Evolutionary conservation across 2,329 filamentous ascomycete species (phyloP).

Genomic region (Cladosporium sp.): DNA sequence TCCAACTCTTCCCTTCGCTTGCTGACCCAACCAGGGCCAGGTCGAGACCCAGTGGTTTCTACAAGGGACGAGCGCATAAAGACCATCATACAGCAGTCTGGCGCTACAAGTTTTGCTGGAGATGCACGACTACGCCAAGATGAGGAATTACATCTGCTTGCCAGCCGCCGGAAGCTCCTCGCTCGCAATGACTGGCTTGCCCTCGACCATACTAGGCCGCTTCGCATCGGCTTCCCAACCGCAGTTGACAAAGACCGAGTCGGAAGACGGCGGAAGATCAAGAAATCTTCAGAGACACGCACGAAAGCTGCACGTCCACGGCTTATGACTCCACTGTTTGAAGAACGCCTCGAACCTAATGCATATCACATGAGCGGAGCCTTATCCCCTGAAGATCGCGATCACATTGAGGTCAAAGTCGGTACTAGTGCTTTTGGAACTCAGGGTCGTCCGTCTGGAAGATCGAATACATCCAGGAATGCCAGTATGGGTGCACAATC

Average conservation of each 20-base stretch:
- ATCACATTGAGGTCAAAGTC: conserved; percentile 32
- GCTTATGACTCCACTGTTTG: conserved; percentile 25
- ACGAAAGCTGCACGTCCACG: conserved; percentile 20
- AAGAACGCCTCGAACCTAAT: conserved; percentile 19
- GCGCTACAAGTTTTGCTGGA: background rate
- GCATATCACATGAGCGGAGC: conserved; percentile 31
- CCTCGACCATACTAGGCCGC: conserved; percentile 29
- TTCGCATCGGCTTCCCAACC: conserved; percentile 29
- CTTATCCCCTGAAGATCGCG: conserved; percentile 10
- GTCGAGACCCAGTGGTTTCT: background rate
- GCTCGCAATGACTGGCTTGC: conserved; percentile 36
- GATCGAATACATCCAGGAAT: conserved; percentile 20
- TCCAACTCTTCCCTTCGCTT: background rate
- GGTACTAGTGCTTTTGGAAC: conserved; percentile 35
- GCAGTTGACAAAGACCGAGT: conserved; percentile 27
- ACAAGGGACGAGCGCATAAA: background rate
- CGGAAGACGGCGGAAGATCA: conserved; percentile 34
- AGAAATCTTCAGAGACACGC: conserved; percentile 12
- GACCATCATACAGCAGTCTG: background rate
- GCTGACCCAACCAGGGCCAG: background rate
- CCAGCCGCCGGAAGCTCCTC: conserved; percentile 29
- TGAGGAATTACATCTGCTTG: conserved; percentile 24
- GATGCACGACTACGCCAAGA: background rate
- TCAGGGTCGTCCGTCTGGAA: conserved; percentile 28
- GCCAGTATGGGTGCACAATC: conserved; percentile 30